Conservation (phyloP, 352 stramenopile genomes). For the Aphanomyces astaci region DNA sequence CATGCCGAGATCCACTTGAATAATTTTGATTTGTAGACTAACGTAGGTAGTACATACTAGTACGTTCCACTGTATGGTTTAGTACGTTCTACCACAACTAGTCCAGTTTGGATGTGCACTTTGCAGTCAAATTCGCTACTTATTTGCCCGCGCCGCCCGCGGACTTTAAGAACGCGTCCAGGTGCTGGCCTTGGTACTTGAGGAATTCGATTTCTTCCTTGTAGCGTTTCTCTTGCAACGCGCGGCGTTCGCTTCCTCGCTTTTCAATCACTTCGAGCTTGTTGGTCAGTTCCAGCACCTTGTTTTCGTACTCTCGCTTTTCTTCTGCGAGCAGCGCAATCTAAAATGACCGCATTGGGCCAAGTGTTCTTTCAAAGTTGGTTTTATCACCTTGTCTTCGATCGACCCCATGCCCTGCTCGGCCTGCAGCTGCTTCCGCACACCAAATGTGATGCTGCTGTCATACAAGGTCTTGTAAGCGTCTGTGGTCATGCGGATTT, state of each 20-base stretch:
- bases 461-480: slow-evolving; percentile 95
- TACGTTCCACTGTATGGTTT: too few relatives aligned
- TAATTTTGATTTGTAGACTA: slow-evolving; percentile 22
- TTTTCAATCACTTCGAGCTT: slow-evolving; percentile 92
- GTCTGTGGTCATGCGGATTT: slow-evolving; percentile 90
- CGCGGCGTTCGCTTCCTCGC: slow-evolving; percentile 73
- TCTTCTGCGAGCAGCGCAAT: slow-evolving; percentile 42
- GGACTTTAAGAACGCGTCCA: slow-evolving; percentile 92
- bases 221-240: slow-evolving; percentile 88
- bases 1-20: slow-evolving; percentile 17
- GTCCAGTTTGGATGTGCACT: too few relatives aligned
- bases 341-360: too few relatives aligned
- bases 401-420: slow-evolving; percentile 89
- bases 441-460: slow-evolving; percentile 87
- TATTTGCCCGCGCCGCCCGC: slow-evolving; percentile 37
- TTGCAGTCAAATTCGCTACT: too few relatives aligned
- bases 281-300: slow-evolving; percentile 85
- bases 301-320: slow-evolving; percentile 67
- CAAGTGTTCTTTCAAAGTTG: too few relatives aligned
- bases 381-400: slow-evolving; percentile 43
- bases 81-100: too few relatives aligned
- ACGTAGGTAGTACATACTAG: too few relatives aligned
- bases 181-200: slow-evolving; percentile 92
- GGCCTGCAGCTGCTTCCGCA: slow-evolving; percentile 90
- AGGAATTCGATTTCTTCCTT: slow-evolving; percentile 93